Base-by-base conservation (phyloP, 2,329 filamentous ascomycete genomes). In the Claviceps arundinis region DNA sequence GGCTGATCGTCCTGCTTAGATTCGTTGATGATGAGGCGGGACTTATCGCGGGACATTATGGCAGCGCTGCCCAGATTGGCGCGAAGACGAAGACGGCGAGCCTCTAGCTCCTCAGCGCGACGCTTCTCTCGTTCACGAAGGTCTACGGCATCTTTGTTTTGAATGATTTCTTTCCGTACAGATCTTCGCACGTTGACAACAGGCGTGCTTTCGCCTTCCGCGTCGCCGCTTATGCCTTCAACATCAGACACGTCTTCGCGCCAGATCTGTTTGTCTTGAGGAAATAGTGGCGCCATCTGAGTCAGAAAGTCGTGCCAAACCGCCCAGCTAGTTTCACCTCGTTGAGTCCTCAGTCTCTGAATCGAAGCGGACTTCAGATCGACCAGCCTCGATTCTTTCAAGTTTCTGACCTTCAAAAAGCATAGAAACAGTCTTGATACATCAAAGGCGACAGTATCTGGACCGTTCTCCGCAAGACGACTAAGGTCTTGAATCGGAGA, bases 1-100 rank as follows among this genome's bases (percentile, higher is more conserved):
- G 74, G 73, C 56, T 85, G 70, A 14, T 77, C 67, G 2, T 82
- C 77, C 19, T 73, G 68, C 61, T 84, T 86, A 30, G 74, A 74
- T 54, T 81, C 75, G 61, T 89, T 89, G 64, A 89, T 77, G 47
- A 85, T 80, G 24, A 87, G 65, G 47, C 73, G 66, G 43, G 69
- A 64, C 56, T 72, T 68, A 60, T 76, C 69, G 62, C 64, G 73
- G 55, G 64, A 65, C 55, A 67, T 71, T 54, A 58, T 66, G 47
- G 62, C 74, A 53, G 65, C 71, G 56, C 60, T 64, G 57, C 66
- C 76, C 55, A 77, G 67, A 55, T 64, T 72, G 57, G 65, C 66
- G 57, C 68, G 74, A 38, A 77, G 69, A 54, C 70, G 73, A 57
- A 64, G 62, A 34, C 70, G 68, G 26, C 82, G 78, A 55, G 68